phyloP scores from a whole-genome alignment of 495 filamentous ascomycete species.

The Clavariopsis aquatica region DNA sequence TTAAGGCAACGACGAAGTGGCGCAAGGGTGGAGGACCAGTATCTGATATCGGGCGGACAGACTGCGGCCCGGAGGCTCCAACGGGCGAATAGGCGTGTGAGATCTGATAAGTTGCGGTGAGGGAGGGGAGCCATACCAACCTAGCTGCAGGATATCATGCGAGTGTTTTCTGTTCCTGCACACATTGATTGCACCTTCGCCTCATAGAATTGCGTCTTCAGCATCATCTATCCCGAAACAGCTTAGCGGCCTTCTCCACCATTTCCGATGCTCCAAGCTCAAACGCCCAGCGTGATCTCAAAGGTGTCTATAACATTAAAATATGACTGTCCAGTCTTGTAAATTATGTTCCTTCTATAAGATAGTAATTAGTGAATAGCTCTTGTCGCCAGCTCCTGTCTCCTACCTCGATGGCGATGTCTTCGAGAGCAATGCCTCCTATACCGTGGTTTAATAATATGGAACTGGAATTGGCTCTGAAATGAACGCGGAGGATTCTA shows the following conservation, averaged over 20 bases:
- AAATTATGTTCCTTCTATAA: no score
- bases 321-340: not conserved
- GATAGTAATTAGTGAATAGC: no score
- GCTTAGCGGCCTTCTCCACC: not conserved
- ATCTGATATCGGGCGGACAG: not conserved
- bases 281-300: not conserved
- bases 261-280: not conserved
- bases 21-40: not conserved
- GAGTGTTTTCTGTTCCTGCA: not conserved
- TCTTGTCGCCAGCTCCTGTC: not conserved
- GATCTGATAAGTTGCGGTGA: slow-evolving; percentile 3
- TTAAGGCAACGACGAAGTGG: not conserved
- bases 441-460: not conserved
- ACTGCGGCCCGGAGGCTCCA: not conserved
- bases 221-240: not conserved
- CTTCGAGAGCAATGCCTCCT: not conserved
- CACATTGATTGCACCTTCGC: not conserved
- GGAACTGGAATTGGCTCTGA: not conserved
- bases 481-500: not conserved
- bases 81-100: not conserved
- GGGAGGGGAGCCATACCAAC: not conserved
- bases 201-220: not conserved
- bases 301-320: not conserved
- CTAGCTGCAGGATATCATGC: not conserved
- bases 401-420: not conserved